Percentiles rank a stretch among this genome's conserved stretches.
phyloP scores from a whole-genome alignment of 2,329 filamentous ascomycete genomes.

The Botrytis medusae region DNA sequence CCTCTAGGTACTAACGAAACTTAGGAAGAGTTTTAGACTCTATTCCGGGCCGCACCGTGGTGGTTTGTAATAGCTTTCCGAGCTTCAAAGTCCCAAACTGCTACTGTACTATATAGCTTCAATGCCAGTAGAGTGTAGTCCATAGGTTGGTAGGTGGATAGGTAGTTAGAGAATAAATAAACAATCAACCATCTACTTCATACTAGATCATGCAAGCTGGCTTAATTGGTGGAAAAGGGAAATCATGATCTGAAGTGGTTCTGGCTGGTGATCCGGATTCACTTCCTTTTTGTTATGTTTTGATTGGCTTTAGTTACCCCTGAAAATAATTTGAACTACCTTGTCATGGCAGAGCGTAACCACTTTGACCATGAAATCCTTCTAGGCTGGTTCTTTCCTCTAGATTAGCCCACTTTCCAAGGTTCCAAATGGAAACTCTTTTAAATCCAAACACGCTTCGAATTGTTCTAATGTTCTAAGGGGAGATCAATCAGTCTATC shows the following conservation, averaged over 20 bases:
- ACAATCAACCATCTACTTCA: neutral
- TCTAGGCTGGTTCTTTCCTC: slow-evolving; percentile 11
- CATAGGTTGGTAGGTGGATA: neutral
- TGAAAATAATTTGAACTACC: slow-evolving; percentile 13
- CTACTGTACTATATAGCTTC: neutral
- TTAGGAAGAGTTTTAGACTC: neutral
- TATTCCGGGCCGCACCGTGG: slow-evolving; percentile 8
- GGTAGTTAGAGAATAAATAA: neutral
- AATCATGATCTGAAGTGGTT: neutral
- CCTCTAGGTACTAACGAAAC: neutral
- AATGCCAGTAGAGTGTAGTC: neutral
- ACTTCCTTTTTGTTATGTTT: slow-evolving; percentile 10
- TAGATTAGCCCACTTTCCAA: slow-evolving; percentile 14
- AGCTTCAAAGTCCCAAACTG: neutral
- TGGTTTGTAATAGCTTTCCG: neutral
- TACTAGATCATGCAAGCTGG: neutral
- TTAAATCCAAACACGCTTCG: slow-evolving; percentile 13
- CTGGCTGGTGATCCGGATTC: neutral
- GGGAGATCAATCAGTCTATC: slow-evolving; percentile 18
- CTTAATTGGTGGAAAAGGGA: slow-evolving; percentile 3
- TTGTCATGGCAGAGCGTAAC: neutral
- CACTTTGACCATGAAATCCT: slow-evolving; percentile 14
- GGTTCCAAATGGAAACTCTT: neutral
- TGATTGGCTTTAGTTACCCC: slow-evolving; percentile 20
- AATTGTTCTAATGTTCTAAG: slow-evolving; percentile 4